phyloP scores from a whole-genome alignment of 805 yeast genomes.

The Grigorovia jiainica region DNA sequence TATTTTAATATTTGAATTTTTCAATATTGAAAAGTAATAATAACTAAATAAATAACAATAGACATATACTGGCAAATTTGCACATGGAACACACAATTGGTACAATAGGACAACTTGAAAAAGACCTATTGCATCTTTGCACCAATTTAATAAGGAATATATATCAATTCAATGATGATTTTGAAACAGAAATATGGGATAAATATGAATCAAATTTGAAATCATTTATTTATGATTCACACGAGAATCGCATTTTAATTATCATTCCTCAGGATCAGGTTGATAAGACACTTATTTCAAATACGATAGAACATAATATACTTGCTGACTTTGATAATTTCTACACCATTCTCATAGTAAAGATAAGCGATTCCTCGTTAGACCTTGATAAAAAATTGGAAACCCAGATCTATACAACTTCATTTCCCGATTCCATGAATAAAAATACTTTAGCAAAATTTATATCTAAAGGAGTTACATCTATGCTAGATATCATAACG shows the following conservation, averaged over 20 bases:
- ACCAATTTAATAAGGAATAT: background rate
- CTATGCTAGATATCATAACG: slow-evolving; percentile 48
- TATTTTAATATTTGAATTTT: too few species aligned
- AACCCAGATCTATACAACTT: slow-evolving; percentile 28
- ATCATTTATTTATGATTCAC: background rate
- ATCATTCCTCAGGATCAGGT: background rate
- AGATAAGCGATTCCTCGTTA: background rate
- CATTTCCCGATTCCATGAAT: slow-evolving; percentile 22
- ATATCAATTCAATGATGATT: background rate
- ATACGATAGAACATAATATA: background rate
- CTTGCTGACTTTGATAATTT: background rate
- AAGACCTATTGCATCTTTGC: background rate
- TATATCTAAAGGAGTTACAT: slow-evolving; percentile 53
- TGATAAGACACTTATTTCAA: background rate
- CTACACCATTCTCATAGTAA: background rate
- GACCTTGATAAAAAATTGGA: slow-evolving; percentile 1
- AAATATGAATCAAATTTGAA: background rate
- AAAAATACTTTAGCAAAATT: slow-evolving; percentile 51
- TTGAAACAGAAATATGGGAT: background rate
- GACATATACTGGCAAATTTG: too few species aligned
- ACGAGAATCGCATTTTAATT: background rate
- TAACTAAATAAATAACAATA: too few species aligned
- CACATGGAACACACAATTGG: too few species aligned
- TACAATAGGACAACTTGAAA: background rate
- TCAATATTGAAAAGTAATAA: too few species aligned